Conservation (phyloP, 192 early-diverging fungal species). For the Haplosporangium gracile region DNA sequence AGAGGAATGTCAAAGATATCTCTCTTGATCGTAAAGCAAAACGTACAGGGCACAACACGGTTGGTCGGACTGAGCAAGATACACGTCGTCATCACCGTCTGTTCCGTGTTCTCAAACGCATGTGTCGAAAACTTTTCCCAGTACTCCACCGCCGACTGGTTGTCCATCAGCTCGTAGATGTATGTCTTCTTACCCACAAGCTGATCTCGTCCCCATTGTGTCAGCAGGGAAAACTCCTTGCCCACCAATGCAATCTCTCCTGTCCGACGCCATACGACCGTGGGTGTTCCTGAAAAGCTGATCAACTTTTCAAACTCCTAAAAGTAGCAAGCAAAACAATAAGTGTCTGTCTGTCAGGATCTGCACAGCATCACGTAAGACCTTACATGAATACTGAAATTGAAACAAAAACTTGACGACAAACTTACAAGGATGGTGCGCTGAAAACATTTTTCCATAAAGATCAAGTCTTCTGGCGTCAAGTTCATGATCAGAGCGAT, state of each 20-base stretch:
- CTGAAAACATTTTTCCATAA: conserved; percentile 97
- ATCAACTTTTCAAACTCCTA: conserved; percentile 94
- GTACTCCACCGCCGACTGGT: conserved; percentile 89
- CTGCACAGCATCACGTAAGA: background rate
- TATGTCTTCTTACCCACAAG: conserved; percentile 84
- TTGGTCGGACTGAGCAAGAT: conserved; percentile 78
- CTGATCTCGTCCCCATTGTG: conserved; percentile 88
- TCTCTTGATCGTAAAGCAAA: conserved; percentile 95
- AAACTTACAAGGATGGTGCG: conserved; percentile 79
- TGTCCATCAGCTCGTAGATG: conserved; percentile 93
- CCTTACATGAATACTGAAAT: background rate
- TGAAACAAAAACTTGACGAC: background rate
- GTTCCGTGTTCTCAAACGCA: conserved; percentile 94
- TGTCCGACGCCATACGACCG: conserved; percentile 93
- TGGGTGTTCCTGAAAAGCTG: conserved; percentile 92
- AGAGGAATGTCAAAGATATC: conserved; percentile 96
- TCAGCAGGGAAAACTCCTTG: conserved; percentile 94
- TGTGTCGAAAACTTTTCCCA: conserved; percentile 94
- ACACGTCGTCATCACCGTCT: conserved; percentile 88
- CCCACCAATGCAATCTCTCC: conserved; percentile 94
- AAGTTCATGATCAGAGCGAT: conserved; percentile 94
- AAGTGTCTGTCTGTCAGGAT: background rate
- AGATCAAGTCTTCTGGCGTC: conserved; percentile 91
- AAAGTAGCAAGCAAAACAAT: background rate
- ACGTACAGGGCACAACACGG: conserved; percentile 84